phyloP scores from a whole-genome alignment of 2,329 filamentous ascomycete species.

The Boeremia exigua region DNA sequence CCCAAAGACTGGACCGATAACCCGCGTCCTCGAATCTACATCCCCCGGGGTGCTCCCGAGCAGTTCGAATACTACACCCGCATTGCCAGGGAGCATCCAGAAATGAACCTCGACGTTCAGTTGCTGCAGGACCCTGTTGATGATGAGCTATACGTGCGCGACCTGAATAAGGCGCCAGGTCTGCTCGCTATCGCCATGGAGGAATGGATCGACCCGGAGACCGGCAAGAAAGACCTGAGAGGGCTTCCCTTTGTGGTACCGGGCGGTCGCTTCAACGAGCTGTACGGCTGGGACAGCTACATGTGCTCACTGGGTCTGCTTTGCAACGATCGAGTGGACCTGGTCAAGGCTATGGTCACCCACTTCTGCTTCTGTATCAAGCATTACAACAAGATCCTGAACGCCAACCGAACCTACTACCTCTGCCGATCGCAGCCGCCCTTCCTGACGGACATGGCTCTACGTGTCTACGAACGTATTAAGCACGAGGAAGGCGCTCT shows the following conservation, averaged over 20 bases:
- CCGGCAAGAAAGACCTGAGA: constrained; percentile 72
- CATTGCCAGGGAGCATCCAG: constrained; percentile 78
- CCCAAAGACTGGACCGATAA: constrained; percentile 96
- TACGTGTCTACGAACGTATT: constrained; percentile 92
- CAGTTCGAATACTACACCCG: constrained; percentile 89
- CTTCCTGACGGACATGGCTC: constrained; percentile 95
- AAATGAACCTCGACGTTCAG: constrained; percentile 86
- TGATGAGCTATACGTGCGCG: constrained; percentile 79
- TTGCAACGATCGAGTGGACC: constrained; percentile 80
- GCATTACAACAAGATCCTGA: constrained; percentile 98
- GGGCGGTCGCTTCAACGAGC: constrained; percentile 94
- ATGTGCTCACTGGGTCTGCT: constrained; percentile 94
- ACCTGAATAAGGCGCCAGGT: constrained; percentile 86
- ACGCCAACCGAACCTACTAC: constrained; percentile 96
- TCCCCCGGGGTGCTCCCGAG: constrained; percentile 82
- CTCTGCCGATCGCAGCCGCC: constrained; percentile 92
- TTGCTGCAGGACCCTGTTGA: constrained; percentile 74
- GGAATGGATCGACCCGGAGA: constrained; percentile 68
- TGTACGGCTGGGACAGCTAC: constrained; percentile 99
- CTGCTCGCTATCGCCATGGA: constrained; percentile 91
- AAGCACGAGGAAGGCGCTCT: constrained; percentile 79
- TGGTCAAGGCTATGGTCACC: constrained; percentile 91
- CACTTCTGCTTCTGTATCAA: constrained; percentile 99
- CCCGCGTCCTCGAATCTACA: constrained; percentile 88
- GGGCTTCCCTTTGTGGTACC: constrained; percentile 97